These are phyloP conservation scores for Phoenix roebelenii DNA, from an alignment of 176 grass and related monocot species.

Conservation along the genomic window DNA sequence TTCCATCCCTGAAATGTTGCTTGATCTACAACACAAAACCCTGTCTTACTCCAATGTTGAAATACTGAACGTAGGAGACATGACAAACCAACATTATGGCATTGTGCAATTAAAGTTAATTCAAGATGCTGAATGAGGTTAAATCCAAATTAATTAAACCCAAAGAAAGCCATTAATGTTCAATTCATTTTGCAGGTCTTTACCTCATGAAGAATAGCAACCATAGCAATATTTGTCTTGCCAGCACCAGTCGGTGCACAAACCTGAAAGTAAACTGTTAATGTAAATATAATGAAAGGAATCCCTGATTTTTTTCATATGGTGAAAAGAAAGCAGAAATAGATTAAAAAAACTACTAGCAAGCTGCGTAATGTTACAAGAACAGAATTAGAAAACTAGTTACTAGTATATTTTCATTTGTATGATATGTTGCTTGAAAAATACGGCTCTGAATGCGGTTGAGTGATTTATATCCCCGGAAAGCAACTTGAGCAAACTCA, in stretches of 20 bases:
- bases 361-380: conserved; percentile 5
- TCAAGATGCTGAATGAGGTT: too few species aligned
- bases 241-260: conserved; percentile 98
- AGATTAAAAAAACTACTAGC: too few species aligned
- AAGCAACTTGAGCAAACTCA: conserved; percentile 89
- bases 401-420: conserved; percentile 96
- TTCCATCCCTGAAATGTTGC: conserved; percentile 87
- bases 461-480: conserved; percentile 76
- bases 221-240: conserved; percentile 99
- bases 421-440: conserved; percentile 79
- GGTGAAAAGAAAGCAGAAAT: conserved; percentile 13
- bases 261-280: conserved; percentile 52
- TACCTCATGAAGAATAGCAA: conserved; percentile 96
- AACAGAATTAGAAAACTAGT: conserved; percentile 15
- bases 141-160: too few species aligned
- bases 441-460: conserved; percentile 96
- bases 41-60: neutral
- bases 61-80: neutral
- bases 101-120: neutral
- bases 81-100: conserved; percentile 1
- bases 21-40: conserved; percentile 53
- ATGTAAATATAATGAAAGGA: neutral
- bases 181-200: neutral
- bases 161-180: too few species aligned
- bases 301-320: neutral